Evolutionary conservation across 306 rosid species (phyloP).

Genomic region (Castanea mollissima): DNA sequence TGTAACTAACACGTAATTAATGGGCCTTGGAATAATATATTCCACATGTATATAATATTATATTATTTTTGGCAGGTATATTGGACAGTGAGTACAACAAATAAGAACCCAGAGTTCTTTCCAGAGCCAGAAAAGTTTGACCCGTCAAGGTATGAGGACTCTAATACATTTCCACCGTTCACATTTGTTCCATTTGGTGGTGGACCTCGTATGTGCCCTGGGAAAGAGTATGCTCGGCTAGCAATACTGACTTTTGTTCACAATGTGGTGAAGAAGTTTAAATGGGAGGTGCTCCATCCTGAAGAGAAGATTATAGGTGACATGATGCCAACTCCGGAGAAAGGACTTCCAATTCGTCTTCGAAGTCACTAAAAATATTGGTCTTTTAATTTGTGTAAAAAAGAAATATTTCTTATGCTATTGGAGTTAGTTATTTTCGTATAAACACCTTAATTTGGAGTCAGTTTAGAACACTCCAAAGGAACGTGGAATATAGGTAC

Average conservation of each 20-base stretch:
- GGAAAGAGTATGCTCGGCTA: slow-evolving; percentile 40
- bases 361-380: not conserved
- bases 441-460: too few relatives aligned
- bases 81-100: slow-evolving; percentile 43
- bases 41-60: not conserved
- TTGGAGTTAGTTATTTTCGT: not conserved
- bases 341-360: slow-evolving; percentile 37
- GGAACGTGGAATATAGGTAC: too few relatives aligned
- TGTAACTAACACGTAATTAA: not conserved
- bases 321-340: slow-evolving; percentile 43
- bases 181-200: slow-evolving; percentile 41
- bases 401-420: not conserved
- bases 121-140: slow-evolving; percentile 37
- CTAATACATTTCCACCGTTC: slow-evolving; percentile 20
- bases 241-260: slow-evolving; percentile 39
- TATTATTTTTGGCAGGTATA: slow-evolving; percentile 18
- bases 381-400: not conserved
- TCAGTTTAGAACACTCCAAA: too few relatives aligned
- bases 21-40: not conserved
- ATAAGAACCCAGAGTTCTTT: slow-evolving; percentile 27
- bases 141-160: slow-evolving; percentile 24
- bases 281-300: slow-evolving; percentile 25
- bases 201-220: slow-evolving; percentile 41
- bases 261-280: slow-evolving; percentile 31
- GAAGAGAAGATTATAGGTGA: slow-evolving; percentile 29